phyloP scores from a whole-genome alignment of 345 rosid species.

The Citrus trifoliata region DNA sequence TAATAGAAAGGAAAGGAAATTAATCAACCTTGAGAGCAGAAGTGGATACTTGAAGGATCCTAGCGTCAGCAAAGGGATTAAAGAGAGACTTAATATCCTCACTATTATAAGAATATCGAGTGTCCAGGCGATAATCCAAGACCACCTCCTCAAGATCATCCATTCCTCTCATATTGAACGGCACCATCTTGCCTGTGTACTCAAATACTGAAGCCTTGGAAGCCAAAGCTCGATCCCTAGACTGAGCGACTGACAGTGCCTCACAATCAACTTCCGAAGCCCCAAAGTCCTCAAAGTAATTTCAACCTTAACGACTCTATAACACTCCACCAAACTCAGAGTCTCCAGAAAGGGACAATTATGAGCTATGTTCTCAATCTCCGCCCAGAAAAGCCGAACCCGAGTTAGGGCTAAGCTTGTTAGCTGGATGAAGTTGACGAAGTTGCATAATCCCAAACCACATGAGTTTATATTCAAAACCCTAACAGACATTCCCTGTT shows the following conservation, averaged over 20 bases:
- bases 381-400: background rate
- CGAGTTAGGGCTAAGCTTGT: background rate
- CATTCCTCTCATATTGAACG: background rate
- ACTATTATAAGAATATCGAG: background rate
- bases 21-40: background rate
- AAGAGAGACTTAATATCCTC: background rate
- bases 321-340: background rate
- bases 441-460: background rate
- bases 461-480: background rate
- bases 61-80: too few species aligned
- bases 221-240: background rate
- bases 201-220: slow-evolving; percentile 1
- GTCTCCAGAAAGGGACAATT: background rate
- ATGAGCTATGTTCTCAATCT: background rate
- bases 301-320: background rate
- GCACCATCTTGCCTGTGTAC: background rate
- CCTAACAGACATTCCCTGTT: background rate
- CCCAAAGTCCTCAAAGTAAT: background rate
- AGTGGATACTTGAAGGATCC: background rate
- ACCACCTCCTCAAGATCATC: background rate
- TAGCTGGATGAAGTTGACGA: background rate
- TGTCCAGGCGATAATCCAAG: background rate
- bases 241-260: background rate
- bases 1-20: background rate
- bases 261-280: background rate